Base-by-base conservation (phyloP, 176 grass and related monocot genomes). In the Carex kokanica region DNA sequence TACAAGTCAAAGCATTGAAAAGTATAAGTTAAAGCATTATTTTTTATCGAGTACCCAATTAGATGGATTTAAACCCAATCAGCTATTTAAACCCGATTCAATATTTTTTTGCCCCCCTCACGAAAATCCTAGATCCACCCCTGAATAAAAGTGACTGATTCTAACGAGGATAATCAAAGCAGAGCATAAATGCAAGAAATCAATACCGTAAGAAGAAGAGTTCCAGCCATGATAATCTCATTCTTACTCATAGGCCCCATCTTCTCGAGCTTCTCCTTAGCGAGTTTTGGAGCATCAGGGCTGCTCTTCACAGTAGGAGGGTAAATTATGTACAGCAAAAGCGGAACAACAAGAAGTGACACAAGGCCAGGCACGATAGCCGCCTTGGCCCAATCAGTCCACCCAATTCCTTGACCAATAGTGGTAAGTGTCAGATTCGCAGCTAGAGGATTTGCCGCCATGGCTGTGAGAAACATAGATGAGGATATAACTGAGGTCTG, bases 301-400 rank as follows among this genome's bases (percentile, higher is more conserved):
- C 96, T 99, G 41, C 77, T 83, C 83, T 99, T 99, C 41, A 99
- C 85, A 61, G 92, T 86, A 24, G 96, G 96, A 60, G 96, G 93
- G 77, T 99, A 99, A 73, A 99, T 90, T 12, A 95, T 8, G 66
- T 99, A 99, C 16, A 95, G 79, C 27, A 99, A 83, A 17, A 99
- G 70, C 0, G 96, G 96, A 80, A 99, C 96, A 13, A 99, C 78
- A 7, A 95, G 34, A 1, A 99, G 88, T 9, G 93, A 99, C 1
- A 95, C 77, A 24, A 99, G 29, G 6, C 96, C 96, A 0, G 93
- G 96, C 47, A 95, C 93, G 47, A 95, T 88, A 66, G 96, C 96
- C 0, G 93, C 93, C 89, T 91, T 90, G 8, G 93, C 96, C 93
- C 93, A 99, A n/a, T 95, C 91, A 9, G 93, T 99, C 96, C 96